Conservation (phyloP, 2,329 filamentous ascomycete genomes). For the Botryotinia globosa region DNA sequence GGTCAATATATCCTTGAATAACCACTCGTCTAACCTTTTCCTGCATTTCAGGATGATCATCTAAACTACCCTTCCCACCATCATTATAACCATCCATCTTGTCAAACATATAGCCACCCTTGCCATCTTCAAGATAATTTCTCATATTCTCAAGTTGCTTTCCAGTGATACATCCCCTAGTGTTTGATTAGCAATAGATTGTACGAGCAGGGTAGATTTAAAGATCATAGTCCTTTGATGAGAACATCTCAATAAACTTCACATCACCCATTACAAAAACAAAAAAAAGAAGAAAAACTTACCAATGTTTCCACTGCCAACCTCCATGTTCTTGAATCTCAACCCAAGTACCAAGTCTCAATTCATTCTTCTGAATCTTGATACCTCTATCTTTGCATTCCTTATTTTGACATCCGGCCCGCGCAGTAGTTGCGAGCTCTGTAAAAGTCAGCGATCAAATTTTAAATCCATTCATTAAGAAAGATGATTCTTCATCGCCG, state of each 20-base stretch:
- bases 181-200: background rate
- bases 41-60: conserved; percentile 57
- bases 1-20: conserved; percentile 73
- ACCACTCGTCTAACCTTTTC: conserved; percentile 72
- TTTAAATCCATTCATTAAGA: background rate
- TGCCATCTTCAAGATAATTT: conserved; percentile 49
- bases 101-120: conserved; percentile 45
- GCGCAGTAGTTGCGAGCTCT: conserved; percentile 70
- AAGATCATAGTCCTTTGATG: background rate
- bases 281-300: conserved; percentile 39
- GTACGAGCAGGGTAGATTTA: background rate
- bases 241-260: background rate
- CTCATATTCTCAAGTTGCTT: conserved; percentile 65
- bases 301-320: conserved; percentile 89
- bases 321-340: conserved; percentile 56
- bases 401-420: conserved; percentile 68
- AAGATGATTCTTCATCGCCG: background rate
- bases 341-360: conserved; percentile 75
- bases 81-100: conserved; percentile 67
- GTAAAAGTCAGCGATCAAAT: conserved; percentile 19
- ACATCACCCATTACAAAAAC: background rate
- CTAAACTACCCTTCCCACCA: conserved; percentile 59
- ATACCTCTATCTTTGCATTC: conserved; percentile 66
- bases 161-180: conserved; percentile 86
- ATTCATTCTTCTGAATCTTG: conserved; percentile 76